A percentile compares a stretch with the other conserved stretches of the same genome.
These are phyloP conservation scores for Trichoderma atrobrunneum DNA, from an alignment of 2,329 filamentous ascomycete genomes.

Conservation along the genomic window DNA sequence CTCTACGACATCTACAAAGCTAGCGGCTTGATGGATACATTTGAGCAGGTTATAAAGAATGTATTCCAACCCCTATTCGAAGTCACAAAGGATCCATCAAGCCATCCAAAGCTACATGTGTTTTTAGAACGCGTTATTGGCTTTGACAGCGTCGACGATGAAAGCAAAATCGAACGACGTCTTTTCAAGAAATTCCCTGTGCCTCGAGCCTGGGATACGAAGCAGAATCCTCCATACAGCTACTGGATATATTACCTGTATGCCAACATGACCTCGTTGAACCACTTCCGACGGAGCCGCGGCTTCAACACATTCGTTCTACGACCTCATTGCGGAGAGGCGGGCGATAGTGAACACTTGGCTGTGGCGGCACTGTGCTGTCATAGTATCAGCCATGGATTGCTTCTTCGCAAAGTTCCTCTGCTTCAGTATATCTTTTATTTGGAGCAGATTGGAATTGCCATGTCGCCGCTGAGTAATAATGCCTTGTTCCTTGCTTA, in stretches of 20 bases:
- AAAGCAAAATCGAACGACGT: conserved; percentile 92
- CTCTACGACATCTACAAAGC: conserved; percentile 96
- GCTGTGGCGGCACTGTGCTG: conserved; percentile 88
- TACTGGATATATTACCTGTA: conserved; percentile 99
- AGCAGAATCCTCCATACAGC: conserved; percentile 95
- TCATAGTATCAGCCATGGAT: conserved; percentile 94
- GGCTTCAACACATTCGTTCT: conserved; percentile 96
- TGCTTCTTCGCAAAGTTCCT: conserved; percentile 89
- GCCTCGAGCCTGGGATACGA: conserved; percentile 82
- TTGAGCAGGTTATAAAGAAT: conserved; percentile 86
- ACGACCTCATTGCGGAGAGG: conserved; percentile 92
- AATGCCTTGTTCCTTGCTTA: conserved; percentile 96
- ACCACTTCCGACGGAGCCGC: conserved; percentile 83
- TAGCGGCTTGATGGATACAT: conserved; percentile 80
- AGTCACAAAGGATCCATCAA: conserved; percentile 81
- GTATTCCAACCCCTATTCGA: conserved; percentile 93
- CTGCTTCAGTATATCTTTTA: conserved; percentile 99
- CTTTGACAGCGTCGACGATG: conserved; percentile 96
- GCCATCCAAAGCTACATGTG: conserved; percentile 87
- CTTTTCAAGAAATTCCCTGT: conserved; percentile 95
- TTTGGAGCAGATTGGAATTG: conserved; percentile 94
- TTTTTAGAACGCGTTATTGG: conserved; percentile 95
- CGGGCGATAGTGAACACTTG: conserved; percentile 93
- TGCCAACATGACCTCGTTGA: conserved; percentile 88
- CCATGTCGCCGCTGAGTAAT: conserved; percentile 98